A percentile compares a stretch with the other conserved stretches of the same genome.
Evolutionary conservation across 805 yeast genomes (phyloP).

Genomic region (Candida berthetii): DNA sequence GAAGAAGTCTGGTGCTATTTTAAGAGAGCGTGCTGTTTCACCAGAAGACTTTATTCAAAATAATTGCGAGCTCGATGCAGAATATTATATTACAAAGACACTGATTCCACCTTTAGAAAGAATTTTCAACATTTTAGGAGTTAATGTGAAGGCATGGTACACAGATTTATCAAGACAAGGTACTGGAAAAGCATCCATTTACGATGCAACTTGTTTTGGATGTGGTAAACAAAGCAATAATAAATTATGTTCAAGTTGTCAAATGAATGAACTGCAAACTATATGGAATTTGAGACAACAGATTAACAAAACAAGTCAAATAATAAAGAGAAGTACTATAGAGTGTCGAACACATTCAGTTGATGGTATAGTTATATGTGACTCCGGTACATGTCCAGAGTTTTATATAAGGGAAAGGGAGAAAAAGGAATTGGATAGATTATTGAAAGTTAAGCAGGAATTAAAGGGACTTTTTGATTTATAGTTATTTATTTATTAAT

Average conservation of each 20-base stretch:
- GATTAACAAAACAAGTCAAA: slow-evolving; percentile 19
- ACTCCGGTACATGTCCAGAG: slow-evolving; percentile 59
- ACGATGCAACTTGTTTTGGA: slow-evolving; percentile 20
- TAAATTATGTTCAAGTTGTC: slow-evolving; percentile 29
- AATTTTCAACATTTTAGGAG: slow-evolving; percentile 77
- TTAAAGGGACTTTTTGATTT: too few species aligned
- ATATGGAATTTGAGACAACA: slow-evolving; percentile 24
- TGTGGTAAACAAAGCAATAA: slow-evolving; percentile 12
- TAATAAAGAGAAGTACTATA: slow-evolving; percentile 18
- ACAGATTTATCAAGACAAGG: slow-evolving; percentile 50
- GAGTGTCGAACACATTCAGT: slow-evolving; percentile 33
- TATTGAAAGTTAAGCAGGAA: neutral
- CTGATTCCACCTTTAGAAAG: slow-evolving; percentile 88
- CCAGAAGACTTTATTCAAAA: slow-evolving; percentile 65
- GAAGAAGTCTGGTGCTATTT: slow-evolving; percentile 47
- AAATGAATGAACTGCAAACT: slow-evolving; percentile 27
- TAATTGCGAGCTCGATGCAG: slow-evolving; percentile 56
- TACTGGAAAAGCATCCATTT: slow-evolving; percentile 18
- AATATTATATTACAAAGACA: slow-evolving; percentile 80
- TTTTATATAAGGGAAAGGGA: slow-evolving; percentile 49
- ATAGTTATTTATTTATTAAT: too few species aligned
- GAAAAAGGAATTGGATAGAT: slow-evolving; percentile 10
- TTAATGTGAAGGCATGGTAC: slow-evolving; percentile 74
- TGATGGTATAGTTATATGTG: slow-evolving; percentile 36
- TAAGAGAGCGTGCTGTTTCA: slow-evolving; percentile 73